A percentile compares a stretch with the other conserved stretches of the same genome.
Evolutionary conservation across 768 basidiomycete species (phyloP).

Genomic region (Pulveroboletus sp.): DNA sequence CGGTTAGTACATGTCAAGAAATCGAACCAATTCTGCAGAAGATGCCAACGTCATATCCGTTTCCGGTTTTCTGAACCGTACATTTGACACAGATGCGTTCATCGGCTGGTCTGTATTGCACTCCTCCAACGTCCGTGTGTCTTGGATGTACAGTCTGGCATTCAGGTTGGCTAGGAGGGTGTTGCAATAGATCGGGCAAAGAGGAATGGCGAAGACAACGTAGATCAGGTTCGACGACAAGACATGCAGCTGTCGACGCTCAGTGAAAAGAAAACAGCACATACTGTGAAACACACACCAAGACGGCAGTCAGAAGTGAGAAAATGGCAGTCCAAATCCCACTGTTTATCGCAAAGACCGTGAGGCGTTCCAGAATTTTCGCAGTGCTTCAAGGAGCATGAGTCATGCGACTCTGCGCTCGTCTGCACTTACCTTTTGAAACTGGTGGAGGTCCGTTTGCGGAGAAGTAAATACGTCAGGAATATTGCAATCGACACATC

Average conservation of each 20-base stretch:
- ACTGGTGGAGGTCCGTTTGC: background rate
- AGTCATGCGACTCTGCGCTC: background rate
- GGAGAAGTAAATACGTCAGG: slow-evolving; percentile 7
- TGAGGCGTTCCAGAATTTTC: slow-evolving; percentile 8
- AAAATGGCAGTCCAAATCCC: slow-evolving; percentile 49
- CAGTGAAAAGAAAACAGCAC: background rate
- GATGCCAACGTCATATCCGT: background rate
- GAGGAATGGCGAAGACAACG: slow-evolving; percentile 3
- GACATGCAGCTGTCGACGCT: background rate
- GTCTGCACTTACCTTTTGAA: background rate
- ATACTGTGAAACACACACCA: slow-evolving; percentile 24
- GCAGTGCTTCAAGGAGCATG: slow-evolving; percentile 1
- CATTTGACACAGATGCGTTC: background rate
- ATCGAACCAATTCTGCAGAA: background rate
- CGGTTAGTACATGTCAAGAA: background rate
- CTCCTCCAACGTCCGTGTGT: background rate
- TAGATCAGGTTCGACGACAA: background rate
- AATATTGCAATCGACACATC: slow-evolving; percentile 6
- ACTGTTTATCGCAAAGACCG: slow-evolving; percentile 3
- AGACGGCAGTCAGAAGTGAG: slow-evolving; percentile 42
- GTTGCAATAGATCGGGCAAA: slow-evolving; percentile 10
- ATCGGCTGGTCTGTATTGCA: background rate
- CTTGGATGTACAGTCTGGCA: slow-evolving; percentile 4
- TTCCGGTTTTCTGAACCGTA: background rate
- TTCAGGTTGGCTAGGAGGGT: slow-evolving; percentile 14